Evolutionary conservation across 495 filamentous ascomycete species (phyloP), one percentile per base, ranked within the genome.

Genomic region (Xylaria acuta): DNA sequence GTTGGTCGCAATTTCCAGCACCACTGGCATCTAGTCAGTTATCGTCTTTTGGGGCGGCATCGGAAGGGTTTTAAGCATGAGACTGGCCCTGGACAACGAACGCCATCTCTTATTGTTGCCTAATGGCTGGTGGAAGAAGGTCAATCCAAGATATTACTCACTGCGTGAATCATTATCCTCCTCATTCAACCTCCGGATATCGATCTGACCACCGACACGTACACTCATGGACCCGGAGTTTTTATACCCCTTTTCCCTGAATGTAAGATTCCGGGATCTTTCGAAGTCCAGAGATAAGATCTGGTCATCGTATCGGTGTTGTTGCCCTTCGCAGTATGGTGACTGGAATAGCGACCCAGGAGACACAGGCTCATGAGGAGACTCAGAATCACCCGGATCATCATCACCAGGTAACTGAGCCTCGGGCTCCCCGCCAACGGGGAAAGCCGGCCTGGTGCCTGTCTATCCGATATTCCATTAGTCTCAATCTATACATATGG

Each of bases 1-100:
- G 69, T 82, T 84, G 69, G 80, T 80, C 22, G 70, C 71, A 41
- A 81, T 75, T 34, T 86, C 80, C 7, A 86, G 7, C 0, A 81
- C 78, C 51, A 84, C 70, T 72, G 3, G 3, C 30, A 16, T 27
- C 9, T 0, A 41, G 49, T 72, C 5, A 60, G 63, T 27, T 25
- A 20, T 47, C 25, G 16, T 40, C 8, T 40, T 60, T 51, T 0
- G 18, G 3, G 27, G 34, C 18, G 18, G 8, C 20, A n/a, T 45
- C 38, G 11, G 22, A 41, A 22, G 16, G 7, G 32, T 30, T 22
- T 60, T 18, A n/a, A n/a, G 18, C 11, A 16, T 2, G 60, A 22
- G n/a, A 30, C n/a, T 32, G 9, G n/a, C 8, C 20, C n/a, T 11
- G 27, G 4, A 63, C 8, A 11, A 30, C 1, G 38, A 45, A 45